A percentile compares a stretch with the other conserved stretches of the same genome.
Conservation (phyloP, 2,329 filamentous ascomycete species). For the Botrytis fragariae region DNA sequence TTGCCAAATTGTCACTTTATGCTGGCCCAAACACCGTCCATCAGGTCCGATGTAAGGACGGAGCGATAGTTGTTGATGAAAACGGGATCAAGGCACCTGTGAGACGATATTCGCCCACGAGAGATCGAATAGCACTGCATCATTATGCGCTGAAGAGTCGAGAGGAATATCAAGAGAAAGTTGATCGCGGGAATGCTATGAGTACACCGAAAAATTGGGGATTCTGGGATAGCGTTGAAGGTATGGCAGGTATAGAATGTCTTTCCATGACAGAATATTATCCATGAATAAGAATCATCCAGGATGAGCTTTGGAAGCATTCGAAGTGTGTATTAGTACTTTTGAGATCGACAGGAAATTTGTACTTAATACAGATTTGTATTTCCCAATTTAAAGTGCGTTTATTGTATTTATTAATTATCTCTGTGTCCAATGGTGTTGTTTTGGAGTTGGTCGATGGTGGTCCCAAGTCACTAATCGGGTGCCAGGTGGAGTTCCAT, state of each 20-base stretch:
- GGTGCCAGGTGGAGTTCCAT: not conserved
- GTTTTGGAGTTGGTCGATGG: not conserved
- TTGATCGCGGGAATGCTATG: conserved; percentile 34
- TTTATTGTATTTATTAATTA: too few relatives aligned
- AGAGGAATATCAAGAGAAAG: conserved; percentile 38
- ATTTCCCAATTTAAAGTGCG: not conserved
- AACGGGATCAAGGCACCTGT: conserved; percentile 29
- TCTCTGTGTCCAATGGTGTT: not conserved
- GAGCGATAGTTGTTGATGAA: conserved; percentile 33
- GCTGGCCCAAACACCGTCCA: conserved; percentile 20
- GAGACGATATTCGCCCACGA: conserved; percentile 33
- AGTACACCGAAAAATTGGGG: conserved; percentile 31
- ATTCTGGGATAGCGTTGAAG: conserved; percentile 37
- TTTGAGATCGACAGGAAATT: not conserved
- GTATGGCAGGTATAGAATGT: conserved; percentile 30
- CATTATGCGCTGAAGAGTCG: conserved; percentile 40
- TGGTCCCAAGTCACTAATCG: not conserved
- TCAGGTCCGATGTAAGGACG: conserved; percentile 28
- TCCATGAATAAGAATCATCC: conserved; percentile 21
- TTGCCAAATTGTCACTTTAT: conserved; percentile 32
- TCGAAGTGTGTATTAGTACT: not conserved
- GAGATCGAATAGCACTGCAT: conserved; percentile 37
- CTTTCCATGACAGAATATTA: conserved; percentile 35
- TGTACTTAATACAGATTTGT: not conserved
- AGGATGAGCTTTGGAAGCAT: not conserved